Evolutionary conservation across 2,329 filamentous ascomycete genomes (phyloP).

Genomic region (Penicillium corylophilum): DNA sequence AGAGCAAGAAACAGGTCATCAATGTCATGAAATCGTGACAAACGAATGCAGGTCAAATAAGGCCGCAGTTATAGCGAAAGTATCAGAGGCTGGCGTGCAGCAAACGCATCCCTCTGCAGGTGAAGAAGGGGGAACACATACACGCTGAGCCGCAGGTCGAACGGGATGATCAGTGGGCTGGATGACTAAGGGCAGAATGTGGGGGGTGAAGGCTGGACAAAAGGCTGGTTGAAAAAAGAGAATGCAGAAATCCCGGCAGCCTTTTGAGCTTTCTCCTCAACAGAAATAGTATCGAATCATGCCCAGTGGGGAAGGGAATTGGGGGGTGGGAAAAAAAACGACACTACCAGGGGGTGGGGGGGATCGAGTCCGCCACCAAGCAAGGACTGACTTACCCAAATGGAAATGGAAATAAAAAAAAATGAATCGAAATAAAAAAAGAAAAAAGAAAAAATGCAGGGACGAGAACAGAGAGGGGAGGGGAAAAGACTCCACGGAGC

Average conservation of each 20-base stretch:
- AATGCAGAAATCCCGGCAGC: conserved; percentile 10
- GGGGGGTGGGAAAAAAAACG: conserved; percentile 18
- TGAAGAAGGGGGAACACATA: conserved; percentile 16
- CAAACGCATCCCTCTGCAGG: conserved; percentile 29
- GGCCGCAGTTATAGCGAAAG: conserved; percentile 15
- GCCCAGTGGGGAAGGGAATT: conserved; percentile 3
- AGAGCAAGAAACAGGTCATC: conserved; percentile 19
- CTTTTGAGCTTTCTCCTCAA: conserved; percentile 33
- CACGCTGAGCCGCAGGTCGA: conserved; percentile 28
- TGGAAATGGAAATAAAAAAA: conserved; percentile 1
- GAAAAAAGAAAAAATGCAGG: conserved; percentile 25
- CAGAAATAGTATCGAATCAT: conserved; percentile 20
- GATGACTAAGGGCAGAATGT: conserved; percentile 25
- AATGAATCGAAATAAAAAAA: background rate
- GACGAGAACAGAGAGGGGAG: conserved; percentile 20
- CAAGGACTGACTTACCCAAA: conserved; percentile 12
- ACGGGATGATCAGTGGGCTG: conserved; percentile 25
- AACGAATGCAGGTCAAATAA: conserved; percentile 17
- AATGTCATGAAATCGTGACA: conserved; percentile 37
- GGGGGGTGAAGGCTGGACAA: conserved; percentile 7
- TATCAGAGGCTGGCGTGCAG: conserved; percentile 24
- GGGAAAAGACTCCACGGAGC: conserved; percentile 20
- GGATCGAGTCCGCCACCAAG: conserved; percentile 22
- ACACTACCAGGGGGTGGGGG: conserved; percentile 17
- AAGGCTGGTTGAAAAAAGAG: conserved; percentile 3